These are phyloP conservation scores for Acer negundo DNA, from an alignment of 345 rosid genomes.

Conservation along the genomic window DNA sequence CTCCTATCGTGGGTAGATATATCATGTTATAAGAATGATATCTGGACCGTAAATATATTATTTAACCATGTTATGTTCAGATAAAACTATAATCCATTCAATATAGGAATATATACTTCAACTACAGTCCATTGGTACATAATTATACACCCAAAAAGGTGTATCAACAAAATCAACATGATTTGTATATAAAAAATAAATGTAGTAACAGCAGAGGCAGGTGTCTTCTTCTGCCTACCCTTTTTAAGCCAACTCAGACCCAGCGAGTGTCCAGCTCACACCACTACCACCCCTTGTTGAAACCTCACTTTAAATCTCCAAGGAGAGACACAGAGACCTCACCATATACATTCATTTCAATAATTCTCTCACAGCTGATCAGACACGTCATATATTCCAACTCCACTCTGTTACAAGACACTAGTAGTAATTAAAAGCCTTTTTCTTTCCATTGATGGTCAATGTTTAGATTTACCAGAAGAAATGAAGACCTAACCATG, in stretches of 20 bases:
- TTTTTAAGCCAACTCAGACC: slow-evolving; percentile 33
- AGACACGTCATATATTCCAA: background rate
- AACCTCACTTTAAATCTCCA: background rate
- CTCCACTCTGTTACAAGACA: background rate
- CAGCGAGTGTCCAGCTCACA: slow-evolving; percentile 34
- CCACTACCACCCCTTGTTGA: slow-evolving; percentile 20
- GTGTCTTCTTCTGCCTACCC: background rate
- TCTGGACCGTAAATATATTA: too few species aligned
- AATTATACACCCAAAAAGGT: background rate
- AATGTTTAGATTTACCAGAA: background rate
- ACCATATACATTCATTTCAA: background rate
- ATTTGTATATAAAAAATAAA: background rate
- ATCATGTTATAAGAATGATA: too few species aligned
- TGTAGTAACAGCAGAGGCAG: background rate
- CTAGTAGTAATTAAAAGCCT: background rate
- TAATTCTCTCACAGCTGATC: background rate
- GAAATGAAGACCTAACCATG: background rate
- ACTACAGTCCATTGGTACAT: background rate
- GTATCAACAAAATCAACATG: background rate
- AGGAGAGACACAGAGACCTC: background rate
- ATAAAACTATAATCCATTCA: too few species aligned
- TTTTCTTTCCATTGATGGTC: background rate
- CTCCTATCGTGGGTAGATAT: too few species aligned
- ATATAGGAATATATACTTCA: background rate
- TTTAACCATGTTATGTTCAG: too few species aligned